Evolutionary conservation across 805 yeast genomes (phyloP), one percentile per base, ranked within the genome.

Genomic region (Cyberlindnera americana): DNA sequence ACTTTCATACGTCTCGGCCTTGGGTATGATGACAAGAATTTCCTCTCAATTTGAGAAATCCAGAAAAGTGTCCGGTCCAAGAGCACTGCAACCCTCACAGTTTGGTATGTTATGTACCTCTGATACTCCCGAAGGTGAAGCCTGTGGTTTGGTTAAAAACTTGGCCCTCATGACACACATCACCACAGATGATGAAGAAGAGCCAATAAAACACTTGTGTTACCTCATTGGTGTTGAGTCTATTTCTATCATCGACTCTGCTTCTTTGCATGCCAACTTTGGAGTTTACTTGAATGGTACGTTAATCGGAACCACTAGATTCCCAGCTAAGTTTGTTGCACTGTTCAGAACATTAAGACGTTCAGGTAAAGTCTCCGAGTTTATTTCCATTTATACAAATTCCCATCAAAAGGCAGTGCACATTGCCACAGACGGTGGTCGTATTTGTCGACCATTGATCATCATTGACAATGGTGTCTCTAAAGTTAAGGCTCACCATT

Each of bases 51-150:
- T 93, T 57, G 99, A 93, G 62, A 93, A 93, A 62, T 89, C 98
- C 3, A 76, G 99, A 67, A 93, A 93, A 63, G 99, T 93, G 29
- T 86, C 96, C 1, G 99, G 99, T 31, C 99, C 99, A 36, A 84
- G 99, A 75, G 97, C 99, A 13, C 73, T 93, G 50, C 99, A 93
- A 64, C 99, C 99, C 10, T 93, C 99, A 2, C 99, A 93, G 67
- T 93, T 93, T 63, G 99, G 99, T 60, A 93, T 93, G 98, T 72
- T 93, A 44, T 93, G 99, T 72, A 88, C 98, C 6, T 86, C 98
- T 0, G 99, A 93, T 75, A 93, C 99, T 0, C 99, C 99, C 1
- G 99, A 93, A 75, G 99, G 99, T 73, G 99, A 93, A 66, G 99
- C 99, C 1, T 93, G 99, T 78, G 99, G 99, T 58, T 75, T 93